A percentile compares a stretch with the other conserved stretches of the same genome.
These are phyloP conservation scores for Chaetothyriales sp. DNA, from an alignment of 2,329 filamentous ascomycete species.

Conservation along the genomic window DNA sequence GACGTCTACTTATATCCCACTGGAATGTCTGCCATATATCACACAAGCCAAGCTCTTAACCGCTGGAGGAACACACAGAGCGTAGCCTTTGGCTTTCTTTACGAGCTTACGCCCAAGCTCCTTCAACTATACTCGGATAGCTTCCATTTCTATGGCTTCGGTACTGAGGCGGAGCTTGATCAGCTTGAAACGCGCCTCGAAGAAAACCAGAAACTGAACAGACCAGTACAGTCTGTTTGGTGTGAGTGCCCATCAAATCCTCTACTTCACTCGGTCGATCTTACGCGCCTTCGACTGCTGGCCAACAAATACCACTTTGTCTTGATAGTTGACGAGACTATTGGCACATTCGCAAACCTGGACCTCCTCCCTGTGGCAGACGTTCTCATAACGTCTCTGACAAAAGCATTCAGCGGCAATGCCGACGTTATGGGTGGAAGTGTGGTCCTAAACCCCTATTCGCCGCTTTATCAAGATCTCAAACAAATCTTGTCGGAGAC, in stretches of 20 bases:
- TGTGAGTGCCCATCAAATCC: conserved; percentile 40
- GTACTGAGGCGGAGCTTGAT: conserved; percentile 33
- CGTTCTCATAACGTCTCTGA: conserved; percentile 39
- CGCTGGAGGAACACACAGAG: conserved; percentile 24
- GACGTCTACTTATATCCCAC: conserved; percentile 43
- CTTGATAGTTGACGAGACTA: conserved; percentile 27
- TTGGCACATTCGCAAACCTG: conserved; percentile 26
- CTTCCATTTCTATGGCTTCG: conserved; percentile 36
- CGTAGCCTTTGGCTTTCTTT: conserved; percentile 39
- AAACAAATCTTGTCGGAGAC: conserved; percentile 9
- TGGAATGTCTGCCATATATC: conserved; percentile 42
- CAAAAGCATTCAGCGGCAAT: conserved; percentile 47
- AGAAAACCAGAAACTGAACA: conserved; percentile 28
- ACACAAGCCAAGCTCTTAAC: conserved; percentile 28
- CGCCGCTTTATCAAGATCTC: conserved; percentile 29
- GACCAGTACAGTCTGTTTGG: conserved; percentile 21
- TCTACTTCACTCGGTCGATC: conserved; percentile 30
- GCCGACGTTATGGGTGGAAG: conserved; percentile 44
- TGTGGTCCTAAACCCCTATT: conserved; percentile 36
- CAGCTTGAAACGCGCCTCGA: conserved; percentile 38
- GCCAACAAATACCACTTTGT: conserved; percentile 25
- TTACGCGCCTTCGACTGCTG: conserved; percentile 27
- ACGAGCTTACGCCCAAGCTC: conserved; percentile 38
- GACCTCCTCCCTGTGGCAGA: conserved; percentile 38
- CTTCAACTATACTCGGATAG: conserved; percentile 30